Conservation (phyloP, 495 filamentous ascomycete species). For the Friedmanniomyces simplex region DNA sequence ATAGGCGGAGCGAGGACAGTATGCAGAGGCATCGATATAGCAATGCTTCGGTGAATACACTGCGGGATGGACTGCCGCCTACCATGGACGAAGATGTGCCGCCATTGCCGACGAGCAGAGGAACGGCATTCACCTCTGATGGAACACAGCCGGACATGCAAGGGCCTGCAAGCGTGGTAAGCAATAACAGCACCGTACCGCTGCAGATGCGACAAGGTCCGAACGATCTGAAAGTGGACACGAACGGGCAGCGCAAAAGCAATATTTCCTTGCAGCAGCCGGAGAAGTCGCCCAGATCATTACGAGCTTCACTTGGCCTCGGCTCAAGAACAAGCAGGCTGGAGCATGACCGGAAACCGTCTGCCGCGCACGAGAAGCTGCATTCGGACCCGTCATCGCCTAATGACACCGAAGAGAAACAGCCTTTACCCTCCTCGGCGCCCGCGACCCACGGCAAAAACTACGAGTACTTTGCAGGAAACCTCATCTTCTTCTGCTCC, state of each 20-base stretch:
- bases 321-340: constrained; percentile 27
- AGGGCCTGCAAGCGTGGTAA: constrained; percentile 11
- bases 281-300: constrained; percentile 7
- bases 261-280: background rate
- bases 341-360: constrained; percentile 23
- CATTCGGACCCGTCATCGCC: constrained; percentile 69
- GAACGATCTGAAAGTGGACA: background rate
- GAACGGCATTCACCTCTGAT: constrained; percentile 10
- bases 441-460: constrained; percentile 48
- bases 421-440: background rate
- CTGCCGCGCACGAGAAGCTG: constrained; percentile 62
- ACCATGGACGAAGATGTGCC: constrained; percentile 10
- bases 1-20: constrained; percentile 37
- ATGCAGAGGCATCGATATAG: constrained; percentile 27
- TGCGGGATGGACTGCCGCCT: constrained; percentile 6
- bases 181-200: constrained; percentile 9
- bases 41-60: constrained; percentile 19
- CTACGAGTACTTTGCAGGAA: constrained; percentile 85
- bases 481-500: constrained; percentile 77
- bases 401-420: constrained; percentile 29
- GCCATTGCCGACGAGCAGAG: constrained; percentile 17
- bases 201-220: background rate
- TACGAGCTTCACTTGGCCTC: constrained; percentile 12
- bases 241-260: background rate
- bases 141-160: background rate